Evolutionary conservation across 805 yeast species (phyloP).

Genomic region (Candida nanaspora): DNA sequence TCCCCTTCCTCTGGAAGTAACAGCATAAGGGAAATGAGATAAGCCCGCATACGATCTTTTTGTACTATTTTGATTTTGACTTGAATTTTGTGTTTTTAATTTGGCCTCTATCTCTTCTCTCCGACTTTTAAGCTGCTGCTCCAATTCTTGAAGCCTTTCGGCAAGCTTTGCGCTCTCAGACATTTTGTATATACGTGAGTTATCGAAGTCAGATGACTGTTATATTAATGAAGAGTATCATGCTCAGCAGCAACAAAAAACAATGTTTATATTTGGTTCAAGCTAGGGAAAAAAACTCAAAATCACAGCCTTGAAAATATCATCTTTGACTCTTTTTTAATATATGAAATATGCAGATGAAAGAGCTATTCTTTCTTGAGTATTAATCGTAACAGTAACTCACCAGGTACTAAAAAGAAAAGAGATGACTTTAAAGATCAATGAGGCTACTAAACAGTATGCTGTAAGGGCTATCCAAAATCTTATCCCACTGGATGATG

Average conservation of each 20-base stretch:
- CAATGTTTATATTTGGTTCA: too few species aligned
- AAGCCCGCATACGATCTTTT: too few species aligned
- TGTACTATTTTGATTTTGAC: background rate
- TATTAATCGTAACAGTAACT: too few species aligned
- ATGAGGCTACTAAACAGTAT: conserved; percentile 14
- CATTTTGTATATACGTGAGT: conserved; percentile 6
- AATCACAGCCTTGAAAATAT: too few species aligned
- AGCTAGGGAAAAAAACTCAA: too few species aligned
- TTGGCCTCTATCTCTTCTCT: conserved; percentile 8
- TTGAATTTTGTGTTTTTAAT: conserved; percentile 5
- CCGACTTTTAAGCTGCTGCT: conserved; percentile 12
- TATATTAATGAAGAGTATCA: too few species aligned
- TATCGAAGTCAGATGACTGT: too few species aligned
- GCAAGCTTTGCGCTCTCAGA: conserved; percentile 13
- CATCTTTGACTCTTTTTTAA: too few species aligned
- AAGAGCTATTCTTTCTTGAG: background rate
- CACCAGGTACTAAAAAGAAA: background rate
- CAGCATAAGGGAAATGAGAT: too few species aligned
- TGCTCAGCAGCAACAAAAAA: too few species aligned
- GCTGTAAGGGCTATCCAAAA: conserved; percentile 16
- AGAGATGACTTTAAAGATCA: background rate
- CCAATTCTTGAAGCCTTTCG: conserved; percentile 12
- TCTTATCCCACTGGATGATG: conserved; percentile 53
- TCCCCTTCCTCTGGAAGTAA: conserved; percentile 7
- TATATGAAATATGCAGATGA: too few species aligned